Evolutionary conservation across 768 basidiomycete species (phyloP), one percentile per base, ranked within the genome.

Genomic region (Psilocybe azurescens): DNA sequence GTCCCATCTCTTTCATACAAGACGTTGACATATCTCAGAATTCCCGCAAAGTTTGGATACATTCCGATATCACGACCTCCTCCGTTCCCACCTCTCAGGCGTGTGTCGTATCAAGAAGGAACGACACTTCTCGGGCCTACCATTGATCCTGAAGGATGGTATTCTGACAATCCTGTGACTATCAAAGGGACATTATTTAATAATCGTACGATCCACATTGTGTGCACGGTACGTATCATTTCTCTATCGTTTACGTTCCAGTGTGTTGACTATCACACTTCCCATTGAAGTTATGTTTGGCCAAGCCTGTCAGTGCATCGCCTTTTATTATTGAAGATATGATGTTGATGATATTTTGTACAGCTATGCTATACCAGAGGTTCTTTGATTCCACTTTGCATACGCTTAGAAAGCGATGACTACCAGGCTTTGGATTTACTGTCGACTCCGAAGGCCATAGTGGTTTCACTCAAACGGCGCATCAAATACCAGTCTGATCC

Each of bases 351-450:
- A 44, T 60, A 11, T 58, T 30, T 47, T 46, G 20, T 58, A 36
- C 53, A 81, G 80, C 69, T 83, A 13, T 73, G 67, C 56, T 82
- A 81, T 69, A 77, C 79, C 16, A 70, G 80, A 64, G 77, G 80
- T 18, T 74, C 79, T 1, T 66, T 73, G 7, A 78, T 83, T 14
- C 80, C 80, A 11, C 72, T 75, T 47, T 70, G 67, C 47, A 52
- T 81, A 24, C 61, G 63, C 10, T 67, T 82, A 5, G 68, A 72
- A 48, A 71, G 77, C 50, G 47, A 63, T 8, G 78, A 80, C 59
- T 55, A 62, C 11, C 75, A 78, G 56, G 75, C 73, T 1, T 69
- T 81, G 3, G 75, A 79, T 61, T 59, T 77, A 7, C 59, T 82
- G 7, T 72, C 77, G 10, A 63, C 72, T 5, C 75, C 77, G 2